Evolutionary conservation across 805 yeast species (phyloP), one percentile per base, ranked within the genome.

Genomic region (Candida odintsovae): DNA sequence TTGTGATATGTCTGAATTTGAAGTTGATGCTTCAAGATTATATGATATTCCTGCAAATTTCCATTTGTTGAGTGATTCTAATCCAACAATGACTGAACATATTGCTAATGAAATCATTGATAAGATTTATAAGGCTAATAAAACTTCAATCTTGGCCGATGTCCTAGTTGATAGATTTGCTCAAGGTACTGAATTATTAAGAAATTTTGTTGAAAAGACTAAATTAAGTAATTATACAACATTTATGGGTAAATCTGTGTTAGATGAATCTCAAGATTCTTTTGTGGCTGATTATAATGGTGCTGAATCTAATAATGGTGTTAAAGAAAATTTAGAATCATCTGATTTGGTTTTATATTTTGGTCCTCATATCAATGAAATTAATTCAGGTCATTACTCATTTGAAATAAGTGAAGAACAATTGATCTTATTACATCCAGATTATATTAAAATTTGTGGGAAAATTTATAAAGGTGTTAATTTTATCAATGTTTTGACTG

Each of bases 261-360:
- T 90, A 37, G 82, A 90, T 65, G 97, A 90, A 66, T 65, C 78
- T n/a, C 69, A 73, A 49, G 69, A 75, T 8, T 70, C 75, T 41
- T 90, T 76, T 59, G 72, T 81, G 50, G 97, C 96, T 35, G 80
- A 77, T 33, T 90, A 84, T 62, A 78, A 74, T 52, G 96, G 96
- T 29, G 61, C 61, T 29, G 75, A 73, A 45, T 77, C 86, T 2
- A 65, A 66, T 26, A 66, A 65, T 15, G 75, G 76, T 21, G 76
- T 81, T 25, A 66, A 69, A 37, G 66, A 71, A 40, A 75, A 69
- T 51, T 77, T 75, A 45, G 72, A 76, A 42, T 49, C 71, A 4
- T 73, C 87, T 15, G 97, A 92, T 61, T 68, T 86, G 41, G 71
- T 90, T 16, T 53, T 90, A 37, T 78, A 78, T 57, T 67, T 88